Base-by-base conservation (phyloP, 176 grass and related monocot genomes). In the Rhynchospora breviuscula region DNA sequence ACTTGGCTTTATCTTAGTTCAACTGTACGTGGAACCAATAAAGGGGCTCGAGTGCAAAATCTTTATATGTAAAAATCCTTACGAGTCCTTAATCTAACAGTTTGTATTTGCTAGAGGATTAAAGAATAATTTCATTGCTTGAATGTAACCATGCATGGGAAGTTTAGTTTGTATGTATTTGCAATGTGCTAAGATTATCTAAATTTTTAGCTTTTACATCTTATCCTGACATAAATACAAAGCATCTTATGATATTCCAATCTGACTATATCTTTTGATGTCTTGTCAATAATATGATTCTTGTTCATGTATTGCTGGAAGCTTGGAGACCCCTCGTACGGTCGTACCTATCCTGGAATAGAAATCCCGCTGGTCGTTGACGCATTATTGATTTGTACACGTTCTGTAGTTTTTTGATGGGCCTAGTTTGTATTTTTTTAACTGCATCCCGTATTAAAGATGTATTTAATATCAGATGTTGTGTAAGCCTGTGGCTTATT, bases 341-440 rank as follows among this genome's bases (percentile, higher is more conserved):
- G 79, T 87, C 90, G 45, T 93, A 89, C 81, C 76, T 97, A 67
- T 97, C 94, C 63, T 97, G 94, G 94, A 97, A 97, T 72, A 92
- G 94, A 78, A 81, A 78, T 79, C 67, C 89, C 43, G 65, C 65
- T 61, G 91, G 89, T 46, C 78, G 68, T 53, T 97, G 66, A 89
- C 63, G 62, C 61, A 35, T 33, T 43, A 17, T 23, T 67, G 10
- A 59, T 46, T 63, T 82, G 15, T 82, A 51, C 31, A 82, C 49
- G 21, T 63, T 7, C 54, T 64, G 25, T 47, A 65, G n/a, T 81
- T 63, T 64, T 85, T 45, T 7, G 1, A 59, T 35, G 19, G 84
- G 79, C 58, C 49, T 54, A 54, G 72, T 79, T 48, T 79, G 52
- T 58, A 22, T 67, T 68, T 54, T n/a, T 21, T 71, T 13, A 87